Evolutionary conservation across 192 early-diverging fungal genomes (phyloP).

Genomic region (Coemansia sp.): DNA sequence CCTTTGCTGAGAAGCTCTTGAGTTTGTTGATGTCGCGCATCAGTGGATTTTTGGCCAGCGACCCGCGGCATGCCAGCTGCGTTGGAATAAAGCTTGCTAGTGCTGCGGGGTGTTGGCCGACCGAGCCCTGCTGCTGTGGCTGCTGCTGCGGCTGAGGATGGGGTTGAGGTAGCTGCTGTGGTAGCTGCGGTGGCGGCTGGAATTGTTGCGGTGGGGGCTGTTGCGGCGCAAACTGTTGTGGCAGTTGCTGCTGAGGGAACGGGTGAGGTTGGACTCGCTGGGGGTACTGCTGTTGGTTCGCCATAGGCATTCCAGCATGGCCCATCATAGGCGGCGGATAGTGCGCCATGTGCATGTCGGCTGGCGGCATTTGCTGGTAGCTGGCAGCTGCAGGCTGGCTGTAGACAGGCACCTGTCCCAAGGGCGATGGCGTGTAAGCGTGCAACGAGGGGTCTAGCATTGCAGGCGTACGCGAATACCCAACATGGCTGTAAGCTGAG

Average conservation of each 20-base stretch:
- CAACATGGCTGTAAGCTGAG: slow-evolving; percentile 20
- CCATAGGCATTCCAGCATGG: background rate
- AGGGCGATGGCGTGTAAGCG: slow-evolving; percentile 40
- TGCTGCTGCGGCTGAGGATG: slow-evolving; percentile 13
- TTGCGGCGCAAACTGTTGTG: background rate
- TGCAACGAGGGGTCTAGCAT: slow-evolving; percentile 9
- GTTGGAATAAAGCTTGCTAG: slow-evolving; percentile 43
- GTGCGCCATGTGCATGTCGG: background rate
- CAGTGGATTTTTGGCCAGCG: slow-evolving; percentile 40
- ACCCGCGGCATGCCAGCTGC: slow-evolving; percentile 10
- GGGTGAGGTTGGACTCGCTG: background rate
- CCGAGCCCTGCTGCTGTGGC: background rate
- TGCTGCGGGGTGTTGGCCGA: slow-evolving; percentile 17
- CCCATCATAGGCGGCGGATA: background rate
- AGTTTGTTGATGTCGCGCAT: slow-evolving; percentile 52
- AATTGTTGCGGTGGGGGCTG: background rate
- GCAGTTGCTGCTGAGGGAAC: background rate
- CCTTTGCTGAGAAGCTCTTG: slow-evolving; percentile 45
- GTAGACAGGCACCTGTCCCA: slow-evolving; percentile 27
- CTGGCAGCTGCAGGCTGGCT: slow-evolving; percentile 11
- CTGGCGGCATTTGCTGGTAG: background rate
- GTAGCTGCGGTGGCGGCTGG: background rate
- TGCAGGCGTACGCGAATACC: slow-evolving; percentile 4
- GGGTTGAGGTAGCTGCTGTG: background rate
- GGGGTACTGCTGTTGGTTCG: background rate